A percentile compares a stretch with the other conserved stretches of the same genome.
phyloP scores from a whole-genome alignment of 1,139 yeast species.

The Waltiozyma solani region DNA sequence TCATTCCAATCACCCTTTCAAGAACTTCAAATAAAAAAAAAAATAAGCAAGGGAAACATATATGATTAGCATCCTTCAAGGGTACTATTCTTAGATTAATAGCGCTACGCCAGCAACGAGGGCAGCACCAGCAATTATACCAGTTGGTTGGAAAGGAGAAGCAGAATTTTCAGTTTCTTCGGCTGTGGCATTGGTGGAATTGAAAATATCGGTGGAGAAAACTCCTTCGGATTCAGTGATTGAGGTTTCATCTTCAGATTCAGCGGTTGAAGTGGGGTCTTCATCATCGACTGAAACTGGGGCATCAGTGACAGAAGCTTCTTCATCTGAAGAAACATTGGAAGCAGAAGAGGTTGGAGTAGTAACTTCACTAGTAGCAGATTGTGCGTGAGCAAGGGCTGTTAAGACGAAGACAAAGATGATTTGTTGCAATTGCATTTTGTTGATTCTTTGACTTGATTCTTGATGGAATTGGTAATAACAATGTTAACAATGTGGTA shows the following conservation, averaged over 20 bases:
- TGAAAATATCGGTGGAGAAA: too few species aligned
- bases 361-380: constrained; percentile 3
- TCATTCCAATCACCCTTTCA: too few species aligned
- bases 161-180: constrained; percentile 9
- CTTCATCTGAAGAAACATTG: constrained; percentile 10
- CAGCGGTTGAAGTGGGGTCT: constrained; percentile 1
- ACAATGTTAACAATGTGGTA: neutral
- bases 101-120: constrained; percentile 11
- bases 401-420: constrained; percentile 21
- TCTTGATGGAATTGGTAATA: neutral
- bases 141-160: constrained; percentile 6
- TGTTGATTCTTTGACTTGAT: constrained; percentile 15
- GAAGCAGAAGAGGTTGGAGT: constrained; percentile 4
- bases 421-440: constrained; percentile 19
- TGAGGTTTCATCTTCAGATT: constrained; percentile 2
- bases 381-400: constrained; percentile 10
- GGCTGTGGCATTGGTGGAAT: constrained; percentile 8
- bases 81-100: constrained; percentile 12
- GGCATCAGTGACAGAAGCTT: constrained; percentile 1
- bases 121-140: constrained; percentile 9
- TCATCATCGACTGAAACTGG: constrained; percentile 1
- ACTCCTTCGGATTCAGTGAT: constrained; percentile 1
- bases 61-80: too few species aligned
- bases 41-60: too few species aligned
- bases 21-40: too few species aligned